phyloP scores from a whole-genome alignment of 441 rosid genomes.

The Erodium moschatum region DNA sequence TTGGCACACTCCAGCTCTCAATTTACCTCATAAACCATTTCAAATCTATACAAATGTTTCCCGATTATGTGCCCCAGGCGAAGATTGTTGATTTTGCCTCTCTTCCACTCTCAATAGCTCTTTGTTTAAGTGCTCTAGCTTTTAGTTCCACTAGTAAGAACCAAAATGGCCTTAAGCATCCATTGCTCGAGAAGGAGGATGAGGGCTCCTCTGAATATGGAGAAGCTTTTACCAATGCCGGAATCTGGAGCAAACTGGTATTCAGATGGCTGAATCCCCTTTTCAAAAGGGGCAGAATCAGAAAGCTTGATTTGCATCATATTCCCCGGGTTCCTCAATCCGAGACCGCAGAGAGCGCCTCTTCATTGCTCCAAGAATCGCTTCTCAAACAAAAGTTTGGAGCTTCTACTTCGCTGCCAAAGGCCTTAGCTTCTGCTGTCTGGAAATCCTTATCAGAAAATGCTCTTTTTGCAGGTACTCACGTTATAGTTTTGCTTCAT shows the following conservation, averaged over 20 bases:
- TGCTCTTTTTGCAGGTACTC: conserved; percentile 51
- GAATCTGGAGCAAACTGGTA: conserved; percentile 43
- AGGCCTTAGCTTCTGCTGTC: conserved; percentile 32
- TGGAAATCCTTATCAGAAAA: conserved; percentile 41
- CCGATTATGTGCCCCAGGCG: conserved; percentile 26
- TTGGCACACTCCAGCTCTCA: conserved; percentile 26
- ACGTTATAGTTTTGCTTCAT: neutral
- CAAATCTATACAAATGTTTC: conserved; percentile 19
- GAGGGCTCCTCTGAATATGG: conserved; percentile 14
- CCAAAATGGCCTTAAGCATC: conserved; percentile 24
- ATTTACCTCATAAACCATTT: conserved; percentile 23
- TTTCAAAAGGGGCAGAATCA: conserved; percentile 30
- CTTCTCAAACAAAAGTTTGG: conserved; percentile 30
- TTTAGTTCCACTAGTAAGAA: conserved; percentile 12
- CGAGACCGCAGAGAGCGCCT: conserved; percentile 45
- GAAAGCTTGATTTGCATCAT: conserved; percentile 38
- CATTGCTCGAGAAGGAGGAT: conserved; percentile 28
- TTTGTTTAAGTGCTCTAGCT: conserved; percentile 28
- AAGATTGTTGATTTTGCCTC: conserved; percentile 32
- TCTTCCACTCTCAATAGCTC: conserved; percentile 32
- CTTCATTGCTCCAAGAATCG: conserved; percentile 40
- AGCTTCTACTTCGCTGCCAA: conserved; percentile 26
- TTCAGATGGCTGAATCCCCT: conserved; percentile 62
- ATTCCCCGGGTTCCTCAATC: conserved; percentile 45
- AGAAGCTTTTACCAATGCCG: conserved; percentile 29